Evolutionary conservation across 441 rosid species (phyloP).

Genomic region (Pelargonium australe): DNA sequence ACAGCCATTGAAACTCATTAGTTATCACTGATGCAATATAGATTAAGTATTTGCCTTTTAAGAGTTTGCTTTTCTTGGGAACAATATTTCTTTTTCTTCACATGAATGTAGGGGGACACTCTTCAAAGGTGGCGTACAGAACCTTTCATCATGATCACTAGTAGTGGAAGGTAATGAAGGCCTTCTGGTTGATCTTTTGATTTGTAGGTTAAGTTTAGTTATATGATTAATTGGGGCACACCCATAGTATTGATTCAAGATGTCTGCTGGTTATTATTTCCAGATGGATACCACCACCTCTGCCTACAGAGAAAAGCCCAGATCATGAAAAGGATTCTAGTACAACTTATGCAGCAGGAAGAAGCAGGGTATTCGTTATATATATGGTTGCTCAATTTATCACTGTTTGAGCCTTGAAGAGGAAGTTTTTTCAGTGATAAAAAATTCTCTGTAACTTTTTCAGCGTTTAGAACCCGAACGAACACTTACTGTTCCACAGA

Average conservation of each 20-base stretch:
- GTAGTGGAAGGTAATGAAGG: constrained; percentile 83
- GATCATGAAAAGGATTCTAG: constrained; percentile 84
- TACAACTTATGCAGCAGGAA: constrained; percentile 87
- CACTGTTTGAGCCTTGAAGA: background rate
- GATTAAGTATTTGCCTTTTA: too few relatives aligned
- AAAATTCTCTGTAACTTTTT: constrained; percentile 16
- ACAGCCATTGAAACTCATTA: too few relatives aligned
- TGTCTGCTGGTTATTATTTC: constrained; percentile 10
- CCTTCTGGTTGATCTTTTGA: constrained; percentile 16
- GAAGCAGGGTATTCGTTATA: constrained; percentile 67
- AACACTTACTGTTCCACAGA: constrained; percentile 73
- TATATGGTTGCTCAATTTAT: background rate
- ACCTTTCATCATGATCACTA: constrained; percentile 97
- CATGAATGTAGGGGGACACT: constrained; percentile 76
- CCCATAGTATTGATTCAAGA: constrained; percentile 5
- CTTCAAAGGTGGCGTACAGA: constrained; percentile 98
- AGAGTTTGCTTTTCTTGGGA: too few relatives aligned
- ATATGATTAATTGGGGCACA: constrained; percentile 14
- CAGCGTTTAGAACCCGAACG: constrained; percentile 89
- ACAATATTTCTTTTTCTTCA: background rate
- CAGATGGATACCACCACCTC: constrained; percentile 93
- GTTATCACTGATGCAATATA: too few relatives aligned
- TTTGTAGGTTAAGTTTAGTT: background rate
- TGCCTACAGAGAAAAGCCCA: constrained; percentile 60
- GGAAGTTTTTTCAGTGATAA: background rate